These are phyloP conservation scores for Endoconidiophora polonica DNA, from an alignment of 2,329 filamentous ascomycete genomes.

Conservation along the genomic window DNA sequence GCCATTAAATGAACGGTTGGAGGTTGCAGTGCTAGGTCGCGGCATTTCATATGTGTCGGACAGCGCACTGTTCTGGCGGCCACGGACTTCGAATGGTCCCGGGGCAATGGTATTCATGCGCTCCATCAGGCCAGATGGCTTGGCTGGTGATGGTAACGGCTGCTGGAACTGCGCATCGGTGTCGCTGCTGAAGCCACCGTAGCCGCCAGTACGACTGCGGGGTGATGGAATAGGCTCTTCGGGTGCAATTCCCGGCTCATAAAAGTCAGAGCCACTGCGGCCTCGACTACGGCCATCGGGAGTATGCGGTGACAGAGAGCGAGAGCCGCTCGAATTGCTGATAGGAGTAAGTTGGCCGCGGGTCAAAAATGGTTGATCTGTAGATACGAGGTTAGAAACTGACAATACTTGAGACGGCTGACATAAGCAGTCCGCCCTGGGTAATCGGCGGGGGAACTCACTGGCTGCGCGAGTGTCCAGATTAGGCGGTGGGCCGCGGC, in stretches of 20 bases:
- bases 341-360: slow-evolving; percentile 46
- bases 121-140: slow-evolving; percentile 30
- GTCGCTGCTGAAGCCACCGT: slow-evolving; percentile 30
- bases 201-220: slow-evolving; percentile 27
- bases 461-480: slow-evolving; percentile 38
- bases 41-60: slow-evolving; percentile 13
- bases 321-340: slow-evolving; percentile 42
- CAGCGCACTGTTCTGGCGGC: slow-evolving; percentile 17
- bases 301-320: slow-evolving; percentile 46
- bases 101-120: slow-evolving; percentile 50
- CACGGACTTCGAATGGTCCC: slow-evolving; percentile 43
- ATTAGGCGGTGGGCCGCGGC: slow-evolving; percentile 22
- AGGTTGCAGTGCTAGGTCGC: slow-evolving; percentile 19
- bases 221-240: slow-evolving; percentile 25
- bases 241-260: slow-evolving; percentile 28
- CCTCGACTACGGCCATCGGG: slow-evolving; percentile 29
- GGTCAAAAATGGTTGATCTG: slow-evolving; percentile 38
- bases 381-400: neutral
- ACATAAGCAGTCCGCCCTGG: neutral
- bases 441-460: slow-evolving; percentile 19
- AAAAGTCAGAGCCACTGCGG: slow-evolving; percentile 29
- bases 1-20: slow-evolving; percentile 18
- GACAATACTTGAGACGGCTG: neutral
- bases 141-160: slow-evolving; percentile 30
- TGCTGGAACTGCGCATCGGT: slow-evolving; percentile 24